A percentile compares a stretch with the other conserved stretches of the same genome.
Evolutionary conservation across 768 basidiomycete genomes (phyloP).

Genomic region (Clavulina sp.): DNA sequence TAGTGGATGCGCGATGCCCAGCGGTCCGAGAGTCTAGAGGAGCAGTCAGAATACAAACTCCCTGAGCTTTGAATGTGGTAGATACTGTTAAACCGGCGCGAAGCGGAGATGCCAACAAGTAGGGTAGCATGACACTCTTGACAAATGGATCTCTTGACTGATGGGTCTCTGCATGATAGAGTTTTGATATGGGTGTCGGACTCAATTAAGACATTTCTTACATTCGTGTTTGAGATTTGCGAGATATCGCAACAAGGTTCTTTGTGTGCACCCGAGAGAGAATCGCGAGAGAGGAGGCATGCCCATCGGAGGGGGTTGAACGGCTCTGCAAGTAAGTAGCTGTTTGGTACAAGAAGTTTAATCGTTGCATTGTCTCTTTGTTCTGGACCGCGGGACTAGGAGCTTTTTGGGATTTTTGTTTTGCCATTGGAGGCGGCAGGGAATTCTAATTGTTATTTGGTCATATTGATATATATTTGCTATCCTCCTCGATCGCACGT

Average conservation of each 20-base stretch:
- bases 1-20: neutral
- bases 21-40: constrained; percentile 12
- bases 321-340: constrained; percentile 38
- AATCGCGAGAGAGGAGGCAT: constrained; percentile 20
- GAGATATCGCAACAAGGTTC: constrained; percentile 51
- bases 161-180: constrained; percentile 41
- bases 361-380: constrained; percentile 60
- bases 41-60: neutral
- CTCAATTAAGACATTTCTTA: constrained; percentile 19
- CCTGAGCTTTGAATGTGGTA: neutral
- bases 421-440: too few species aligned
- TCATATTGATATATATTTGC: constrained; percentile 36
- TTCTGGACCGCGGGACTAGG: too few species aligned
- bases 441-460: constrained; percentile 30
- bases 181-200: neutral
- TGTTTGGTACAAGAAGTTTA: constrained; percentile 77
- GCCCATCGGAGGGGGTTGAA: neutral
- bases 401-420: too few species aligned
- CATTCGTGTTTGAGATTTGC: constrained; percentile 66
- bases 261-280: constrained; percentile 46
- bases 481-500: constrained; percentile 38
- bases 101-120: constrained; percentile 47
- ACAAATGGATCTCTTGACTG: constrained; percentile 68
- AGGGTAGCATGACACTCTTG: constrained; percentile 46
- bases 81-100: constrained; percentile 46